Evolutionary conservation across 352 stramenopile species (phyloP).

Genomic region (Phytophthora melonis): DNA sequence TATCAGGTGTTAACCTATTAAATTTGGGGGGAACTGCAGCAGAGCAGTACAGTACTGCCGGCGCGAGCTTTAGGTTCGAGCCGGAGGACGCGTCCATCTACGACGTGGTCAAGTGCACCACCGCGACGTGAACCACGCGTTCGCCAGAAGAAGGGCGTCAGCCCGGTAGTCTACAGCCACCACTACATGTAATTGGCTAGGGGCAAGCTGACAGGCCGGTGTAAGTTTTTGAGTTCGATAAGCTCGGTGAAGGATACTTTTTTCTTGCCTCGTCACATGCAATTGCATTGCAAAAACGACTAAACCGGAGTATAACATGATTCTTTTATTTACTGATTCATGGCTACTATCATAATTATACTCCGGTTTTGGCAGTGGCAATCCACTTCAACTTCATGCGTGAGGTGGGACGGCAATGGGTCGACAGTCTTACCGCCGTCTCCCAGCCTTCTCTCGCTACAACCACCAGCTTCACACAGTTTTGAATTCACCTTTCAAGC

Average conservation of each 20-base stretch:
- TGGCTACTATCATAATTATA: not conserved
- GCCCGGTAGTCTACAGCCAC: constrained; percentile 39
- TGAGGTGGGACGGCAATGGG: not conserved
- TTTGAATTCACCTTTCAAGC: not conserved
- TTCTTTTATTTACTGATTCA: too few relatives aligned
- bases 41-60: too few relatives aligned
- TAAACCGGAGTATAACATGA: not conserved
- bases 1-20: too few relatives aligned
- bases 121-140: constrained; percentile 88
- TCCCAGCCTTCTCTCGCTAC: not conserved
- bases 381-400: not conserved
- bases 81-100: constrained; percentile 72
- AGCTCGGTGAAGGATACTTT: not conserved
- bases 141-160: constrained; percentile 59
- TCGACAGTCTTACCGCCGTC: not conserved
- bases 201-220: not conserved
- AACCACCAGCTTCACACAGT: not conserved
- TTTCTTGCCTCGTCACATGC: not conserved
- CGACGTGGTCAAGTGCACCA: constrained; percentile 90
- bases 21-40: too few relatives aligned
- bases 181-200: constrained; percentile 8
- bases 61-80: too few relatives aligned
- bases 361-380: not conserved
- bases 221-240: not conserved
- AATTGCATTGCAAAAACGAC: not conserved